phyloP scores from a whole-genome alignment of 2,329 filamentous ascomycete species.

The Metarhizium guizhouense region DNA sequence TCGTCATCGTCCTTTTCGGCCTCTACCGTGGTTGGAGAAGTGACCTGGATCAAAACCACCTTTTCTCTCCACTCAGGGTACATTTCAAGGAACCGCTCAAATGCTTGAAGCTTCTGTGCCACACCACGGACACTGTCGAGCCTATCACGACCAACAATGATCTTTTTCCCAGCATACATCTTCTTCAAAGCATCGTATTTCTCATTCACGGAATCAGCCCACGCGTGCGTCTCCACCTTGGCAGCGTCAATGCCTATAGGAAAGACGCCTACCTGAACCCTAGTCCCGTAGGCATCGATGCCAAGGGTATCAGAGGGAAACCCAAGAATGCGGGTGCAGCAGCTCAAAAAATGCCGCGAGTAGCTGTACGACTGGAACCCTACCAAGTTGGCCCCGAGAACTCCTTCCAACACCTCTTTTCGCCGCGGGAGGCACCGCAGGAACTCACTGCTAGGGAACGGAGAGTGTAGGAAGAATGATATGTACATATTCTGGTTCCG shows the following conservation, averaged over 20 bases:
- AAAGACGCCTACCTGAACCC: slow-evolving; percentile 87
- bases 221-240: slow-evolving; percentile 67
- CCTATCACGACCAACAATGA: slow-evolving; percentile 92
- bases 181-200: slow-evolving; percentile 65
- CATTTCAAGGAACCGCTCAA: slow-evolving; percentile 81
- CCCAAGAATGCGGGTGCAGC: slow-evolving; percentile 83
- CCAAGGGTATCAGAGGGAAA: slow-evolving; percentile 79
- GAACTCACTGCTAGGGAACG: slow-evolving; percentile 94
- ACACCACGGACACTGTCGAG: slow-evolving; percentile 88
- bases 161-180: slow-evolving; percentile 81
- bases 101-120: slow-evolving; percentile 91
- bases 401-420: slow-evolving; percentile 83
- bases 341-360: slow-evolving; percentile 87
- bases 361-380: slow-evolving; percentile 96
- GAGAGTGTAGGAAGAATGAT: slow-evolving; percentile 87
- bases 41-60: slow-evolving; percentile 91
- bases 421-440: slow-evolving; percentile 79
- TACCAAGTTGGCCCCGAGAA: slow-evolving; percentile 84
- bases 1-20: slow-evolving; percentile 69
- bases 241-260: slow-evolving; percentile 91
- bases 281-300: slow-evolving; percentile 80
- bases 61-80: slow-evolving; percentile 89
- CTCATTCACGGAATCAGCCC: slow-evolving; percentile 58
- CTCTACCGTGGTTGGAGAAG: slow-evolving; percentile 74
- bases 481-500: slow-evolving; percentile 84